Evolutionary conservation across 2,329 filamentous ascomycete genomes (phyloP).

Genomic region (Hymenoscyphus salicellus): DNA sequence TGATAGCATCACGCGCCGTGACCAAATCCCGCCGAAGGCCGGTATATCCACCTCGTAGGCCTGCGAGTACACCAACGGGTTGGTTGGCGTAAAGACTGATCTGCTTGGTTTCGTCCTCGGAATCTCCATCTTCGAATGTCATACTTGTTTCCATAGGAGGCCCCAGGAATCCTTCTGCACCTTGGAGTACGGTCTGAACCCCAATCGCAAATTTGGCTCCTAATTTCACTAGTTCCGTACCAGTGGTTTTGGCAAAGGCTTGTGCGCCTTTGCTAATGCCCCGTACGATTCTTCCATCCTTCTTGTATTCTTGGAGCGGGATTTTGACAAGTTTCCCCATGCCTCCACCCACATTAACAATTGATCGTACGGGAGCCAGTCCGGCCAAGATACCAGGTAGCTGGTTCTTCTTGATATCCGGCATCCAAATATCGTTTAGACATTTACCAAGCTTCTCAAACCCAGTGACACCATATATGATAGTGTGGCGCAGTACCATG

Average conservation of each 20-base stretch:
- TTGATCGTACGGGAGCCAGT: constrained; percentile 80
- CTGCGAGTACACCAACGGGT: constrained; percentile 82
- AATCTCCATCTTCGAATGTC: constrained; percentile 53
- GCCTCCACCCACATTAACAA: constrained; percentile 88
- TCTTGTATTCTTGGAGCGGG: constrained; percentile 87
- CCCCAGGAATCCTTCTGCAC: constrained; percentile 75
- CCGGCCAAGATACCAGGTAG: constrained; percentile 85
- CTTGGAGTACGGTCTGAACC: constrained; percentile 88
- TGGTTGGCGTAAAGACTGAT: constrained; percentile 94
- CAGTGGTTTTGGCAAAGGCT: constrained; percentile 89
- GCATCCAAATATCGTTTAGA: constrained; percentile 95
- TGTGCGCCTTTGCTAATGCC: constrained; percentile 88
- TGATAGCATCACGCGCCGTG: constrained; percentile 82
- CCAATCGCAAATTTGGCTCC: constrained; percentile 93
- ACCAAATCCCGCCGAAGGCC: constrained; percentile 85
- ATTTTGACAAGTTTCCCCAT: constrained; percentile 84
- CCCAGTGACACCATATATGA: constrained; percentile 86
- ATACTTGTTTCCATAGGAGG: constrained; percentile 38
- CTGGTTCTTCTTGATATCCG: constrained; percentile 85
- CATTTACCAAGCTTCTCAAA: constrained; percentile 88
- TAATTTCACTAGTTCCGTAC: constrained; percentile 88
- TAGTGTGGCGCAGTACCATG: constrained; percentile 81
- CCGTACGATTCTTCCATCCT: constrained; percentile 87
- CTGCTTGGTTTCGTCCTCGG: constrained; percentile 69
- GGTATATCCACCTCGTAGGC: constrained; percentile 76